Evolutionary conservation across 2,329 filamentous ascomycete species (phyloP).

Genomic region (Fusarium newnesense): DNA sequence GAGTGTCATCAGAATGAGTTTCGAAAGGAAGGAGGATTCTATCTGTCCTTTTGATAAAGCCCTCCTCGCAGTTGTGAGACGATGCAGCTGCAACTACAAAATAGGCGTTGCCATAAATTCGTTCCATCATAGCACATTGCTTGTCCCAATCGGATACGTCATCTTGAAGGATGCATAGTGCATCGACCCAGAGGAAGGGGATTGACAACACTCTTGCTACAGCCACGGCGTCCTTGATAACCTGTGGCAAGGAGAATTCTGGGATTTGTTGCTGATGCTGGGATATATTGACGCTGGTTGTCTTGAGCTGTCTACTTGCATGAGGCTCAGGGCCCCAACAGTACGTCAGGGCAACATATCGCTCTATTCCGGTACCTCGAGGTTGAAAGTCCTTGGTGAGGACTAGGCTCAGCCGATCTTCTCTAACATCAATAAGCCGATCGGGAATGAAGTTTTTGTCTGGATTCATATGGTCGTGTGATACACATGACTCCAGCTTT

Average conservation of each 20-base stretch:
- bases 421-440: accelerated
- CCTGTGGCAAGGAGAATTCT: accelerated
- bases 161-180: background rate
- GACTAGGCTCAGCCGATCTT: accelerated
- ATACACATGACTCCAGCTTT: accelerated
- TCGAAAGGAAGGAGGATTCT: accelerated
- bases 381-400: accelerated
- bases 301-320: background rate
- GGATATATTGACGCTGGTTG: accelerated
- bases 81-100: accelerated
- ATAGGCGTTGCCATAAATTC: background rate
- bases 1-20: accelerated
- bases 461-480: accelerated
- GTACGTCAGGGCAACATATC: accelerated
- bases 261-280: background rate
- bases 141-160: accelerated
- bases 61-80: background rate
- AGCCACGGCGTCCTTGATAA: background rate
- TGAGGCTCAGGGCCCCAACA: background rate
- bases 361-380: too few species aligned
- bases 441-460: background rate
- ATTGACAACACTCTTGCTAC: accelerated
- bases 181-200: background rate
- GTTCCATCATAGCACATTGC: background rate
- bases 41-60: accelerated